Base-by-base conservation (phyloP, 1,139 yeast species). In the Yueomyces sp. region DNA sequence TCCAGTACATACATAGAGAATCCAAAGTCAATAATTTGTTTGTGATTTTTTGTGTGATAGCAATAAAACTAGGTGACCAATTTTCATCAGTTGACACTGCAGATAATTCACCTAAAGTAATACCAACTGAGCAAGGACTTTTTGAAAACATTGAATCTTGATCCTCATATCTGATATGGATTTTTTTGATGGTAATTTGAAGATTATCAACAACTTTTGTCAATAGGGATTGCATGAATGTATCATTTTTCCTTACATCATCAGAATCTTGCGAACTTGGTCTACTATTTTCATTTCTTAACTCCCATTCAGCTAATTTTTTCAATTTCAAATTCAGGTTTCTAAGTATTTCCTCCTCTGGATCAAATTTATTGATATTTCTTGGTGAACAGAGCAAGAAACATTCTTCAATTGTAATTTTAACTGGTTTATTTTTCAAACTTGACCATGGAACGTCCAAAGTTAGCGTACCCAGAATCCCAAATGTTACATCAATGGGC, bases 401-500 rank as follows among this genome's bases (percentile, higher is more conserved):
- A 8, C 87, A 91, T 60, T 91, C 93, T 53, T 91, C 91, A 48
- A 93, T 83, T n/a, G 77, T 69, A 12, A 93, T 75, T 61, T 84
- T 84, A 9, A 91, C 98, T 0, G 99, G 98, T 55, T 89, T 85
- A 29, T 85, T 81, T 56, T 89, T 89, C 50, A 93, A 68, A 57
- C 87, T 91, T 0, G 97, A 82, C 97, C 98, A 93, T 0, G 99
- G 98, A 37, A 93, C 91, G 57, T 84, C 95, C 45, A 93, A 67
- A 0, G 94, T 83, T 51, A 93, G 69, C 50, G 83, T 87, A 1
- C 97, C 98, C 46, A 93, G 63, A 56, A 86, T 89, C 35, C 98
- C 99, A 60, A 83, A 85, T 48, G 76, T 74, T n/a, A 93, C 93
- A 59, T 87, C 86, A 36, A 91, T 67, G 1, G 98, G 98, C 39